A percentile compares a stretch with the other conserved stretches of the same genome.
These are phyloP conservation scores for Elongisporangium undulatum DNA, from an alignment of 352 stramenopile genomes.

Conservation along the genomic window DNA sequence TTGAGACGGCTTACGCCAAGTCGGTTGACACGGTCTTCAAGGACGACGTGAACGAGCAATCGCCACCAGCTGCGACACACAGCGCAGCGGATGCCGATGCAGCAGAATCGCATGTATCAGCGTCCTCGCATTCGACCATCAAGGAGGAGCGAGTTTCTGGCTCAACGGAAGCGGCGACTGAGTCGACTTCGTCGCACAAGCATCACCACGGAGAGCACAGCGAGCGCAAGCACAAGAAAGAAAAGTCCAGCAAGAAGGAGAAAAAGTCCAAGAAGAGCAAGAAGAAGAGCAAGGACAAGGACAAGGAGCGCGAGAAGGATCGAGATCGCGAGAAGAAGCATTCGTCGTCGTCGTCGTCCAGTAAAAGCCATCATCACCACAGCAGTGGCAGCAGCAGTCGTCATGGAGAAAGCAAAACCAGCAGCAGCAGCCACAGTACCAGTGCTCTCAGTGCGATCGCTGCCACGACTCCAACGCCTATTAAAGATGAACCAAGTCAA, in stretches of 20 bases:
- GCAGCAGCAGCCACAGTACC: conserved; percentile 15
- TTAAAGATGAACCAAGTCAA: background rate
- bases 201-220: conserved; percentile 14
- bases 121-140: conserved; percentile 15
- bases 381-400: conserved; percentile 10
- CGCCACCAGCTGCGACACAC: conserved; percentile 6
- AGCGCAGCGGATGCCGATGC: conserved; percentile 28
- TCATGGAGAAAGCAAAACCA: conserved; percentile 3
- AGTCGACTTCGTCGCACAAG: conserved; percentile 3
- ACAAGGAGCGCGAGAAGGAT: conserved; percentile 54
- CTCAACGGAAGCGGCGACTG: conserved; percentile 2
- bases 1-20: conserved; percentile 81
- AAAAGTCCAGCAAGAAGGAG: conserved; percentile 29
- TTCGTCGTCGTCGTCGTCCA: conserved; percentile 5
- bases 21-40: conserved; percentile 57
- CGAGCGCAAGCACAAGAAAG: conserved; percentile 45
- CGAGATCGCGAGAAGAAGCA: conserved; percentile 23
- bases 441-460: background rate
- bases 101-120: conserved; percentile 11
- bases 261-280: conserved; percentile 66
- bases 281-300: conserved; percentile 75
- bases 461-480: background rate
- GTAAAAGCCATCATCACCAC: conserved; percentile 15
- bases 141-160: background rate
- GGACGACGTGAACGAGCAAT: conserved; percentile 15